A percentile compares a stretch with the other conserved stretches of the same genome.
phyloP scores from a whole-genome alignment of 139 green algal species.

The Coelastrella sp. region DNA sequence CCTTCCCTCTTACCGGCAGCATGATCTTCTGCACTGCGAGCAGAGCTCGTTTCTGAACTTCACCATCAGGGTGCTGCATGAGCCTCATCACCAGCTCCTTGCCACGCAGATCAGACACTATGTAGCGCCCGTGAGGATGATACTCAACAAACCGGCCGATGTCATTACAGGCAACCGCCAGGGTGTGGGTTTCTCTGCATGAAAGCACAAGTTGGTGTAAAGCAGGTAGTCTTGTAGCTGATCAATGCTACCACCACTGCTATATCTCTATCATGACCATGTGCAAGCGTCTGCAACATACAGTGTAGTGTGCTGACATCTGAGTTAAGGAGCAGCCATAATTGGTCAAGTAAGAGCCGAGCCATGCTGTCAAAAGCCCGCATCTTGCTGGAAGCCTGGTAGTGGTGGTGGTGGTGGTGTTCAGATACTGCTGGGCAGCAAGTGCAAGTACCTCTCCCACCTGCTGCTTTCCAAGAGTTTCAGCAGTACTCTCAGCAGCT shows the following conservation, averaged over 20 bases:
- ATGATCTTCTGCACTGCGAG: slow-evolving; percentile 95
- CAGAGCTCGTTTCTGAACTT: slow-evolving; percentile 95
- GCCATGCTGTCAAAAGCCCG: too few relatives aligned
- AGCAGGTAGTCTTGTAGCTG: background rate
- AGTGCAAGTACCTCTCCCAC: slow-evolving; percentile 64
- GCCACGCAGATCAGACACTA: slow-evolving; percentile 86
- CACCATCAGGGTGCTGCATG: slow-evolving; percentile 90
- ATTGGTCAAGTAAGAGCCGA: too few relatives aligned
- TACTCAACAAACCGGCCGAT: slow-evolving; percentile 90
- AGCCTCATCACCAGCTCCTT: slow-evolving; percentile 96
- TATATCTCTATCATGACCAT: too few relatives aligned
- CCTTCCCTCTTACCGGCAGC: slow-evolving; percentile 58
- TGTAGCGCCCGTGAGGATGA: slow-evolving; percentile 82
- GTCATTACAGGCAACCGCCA: slow-evolving; percentile 94
- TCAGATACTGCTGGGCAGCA: too few relatives aligned
- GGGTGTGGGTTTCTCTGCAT: slow-evolving; percentile 60
- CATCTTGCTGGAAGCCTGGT: background rate
- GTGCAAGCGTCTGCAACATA: too few relatives aligned
- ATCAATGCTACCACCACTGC: background rate
- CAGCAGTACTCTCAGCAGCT: slow-evolving; percentile 91
- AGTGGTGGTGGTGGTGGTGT: background rate
- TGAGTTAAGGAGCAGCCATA: too few relatives aligned
- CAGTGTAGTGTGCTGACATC: too few relatives aligned
- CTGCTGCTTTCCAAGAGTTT: slow-evolving; percentile 85
- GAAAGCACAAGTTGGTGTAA: background rate